Conservation (phyloP, 2,329 filamentous ascomycete genomes). For the Cladophialophora exuberans region DNA sequence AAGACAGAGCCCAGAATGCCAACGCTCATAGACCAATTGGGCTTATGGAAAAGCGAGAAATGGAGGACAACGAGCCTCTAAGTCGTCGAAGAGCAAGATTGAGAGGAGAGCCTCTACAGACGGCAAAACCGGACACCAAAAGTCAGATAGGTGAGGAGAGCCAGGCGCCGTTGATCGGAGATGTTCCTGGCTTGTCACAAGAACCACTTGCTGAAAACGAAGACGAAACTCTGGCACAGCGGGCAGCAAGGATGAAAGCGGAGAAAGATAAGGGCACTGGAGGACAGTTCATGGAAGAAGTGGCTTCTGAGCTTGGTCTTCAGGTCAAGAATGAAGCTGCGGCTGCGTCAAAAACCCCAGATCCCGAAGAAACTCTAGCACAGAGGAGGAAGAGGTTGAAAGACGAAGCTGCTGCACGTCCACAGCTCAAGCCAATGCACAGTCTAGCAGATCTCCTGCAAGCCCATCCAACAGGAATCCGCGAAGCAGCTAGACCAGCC, state of each 20-base stretch:
- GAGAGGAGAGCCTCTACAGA: constrained; percentile 58
- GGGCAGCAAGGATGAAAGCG: constrained; percentile 45
- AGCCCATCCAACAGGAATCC: constrained; percentile 51
- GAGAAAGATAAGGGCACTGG: constrained; percentile 38
- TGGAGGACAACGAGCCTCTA: constrained; percentile 92
- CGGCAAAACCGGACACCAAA: constrained; percentile 35
- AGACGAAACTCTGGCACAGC: constrained; percentile 51
- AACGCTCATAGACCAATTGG: constrained; percentile 44
- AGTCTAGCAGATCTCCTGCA: constrained; percentile 57
- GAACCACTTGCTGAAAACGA: constrained; percentile 39
- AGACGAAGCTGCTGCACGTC: constrained; percentile 39
- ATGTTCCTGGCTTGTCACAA: constrained; percentile 32
- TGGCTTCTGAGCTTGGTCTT: constrained; percentile 46
- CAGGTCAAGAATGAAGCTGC: constrained; percentile 30
- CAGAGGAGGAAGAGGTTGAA: constrained; percentile 51
- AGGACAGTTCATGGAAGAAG: constrained; percentile 48
- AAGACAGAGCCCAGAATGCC: constrained; percentile 39
- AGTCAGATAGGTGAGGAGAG: constrained; percentile 17
- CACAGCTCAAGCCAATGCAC: constrained; percentile 40
- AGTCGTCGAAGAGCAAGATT: constrained; percentile 76
- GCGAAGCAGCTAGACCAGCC: constrained; percentile 20
- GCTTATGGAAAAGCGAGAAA: constrained; percentile 69
- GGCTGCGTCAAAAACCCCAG: constrained; percentile 30
- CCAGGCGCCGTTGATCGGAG: constrained; percentile 38
- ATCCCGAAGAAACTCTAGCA: constrained; percentile 50